Percentiles rank a stretch among this genome's conserved stretches.
phyloP scores from a whole-genome alignment of 2,329 filamentous ascomycete genomes.

The Pleoardoris graminearum region DNA sequence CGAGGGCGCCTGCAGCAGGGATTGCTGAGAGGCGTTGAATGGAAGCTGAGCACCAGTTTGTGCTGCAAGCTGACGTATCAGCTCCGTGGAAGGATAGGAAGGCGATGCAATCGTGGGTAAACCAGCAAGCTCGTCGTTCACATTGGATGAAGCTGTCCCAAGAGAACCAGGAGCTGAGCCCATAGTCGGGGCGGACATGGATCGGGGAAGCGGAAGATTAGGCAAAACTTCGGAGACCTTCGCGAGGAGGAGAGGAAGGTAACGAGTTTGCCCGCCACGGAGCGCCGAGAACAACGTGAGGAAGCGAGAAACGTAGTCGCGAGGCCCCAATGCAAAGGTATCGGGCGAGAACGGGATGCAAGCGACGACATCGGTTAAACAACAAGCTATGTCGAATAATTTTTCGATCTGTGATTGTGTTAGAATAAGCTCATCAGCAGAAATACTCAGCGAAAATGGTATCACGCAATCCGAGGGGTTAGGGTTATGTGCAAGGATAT shows the following conservation, averaged over 20 bases:
- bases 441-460: conserved; percentile 19
- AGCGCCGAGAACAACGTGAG: conserved; percentile 69
- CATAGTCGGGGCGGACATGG: conserved; percentile 33
- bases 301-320: conserved; percentile 71
- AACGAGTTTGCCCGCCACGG: conserved; percentile 75
- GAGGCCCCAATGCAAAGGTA: conserved; percentile 61
- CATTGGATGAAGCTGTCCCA: conserved; percentile 36
- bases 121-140: conserved; percentile 33
- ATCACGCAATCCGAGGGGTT: conserved; percentile 5
- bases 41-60: conserved; percentile 42
- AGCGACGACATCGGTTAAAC: conserved; percentile 73
- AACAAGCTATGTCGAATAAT: conserved; percentile 74
- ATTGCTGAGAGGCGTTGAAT: conserved; percentile 37
- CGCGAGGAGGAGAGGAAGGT: conserved; percentile 73
- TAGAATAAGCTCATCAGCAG: conserved; percentile 21
- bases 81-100: conserved; percentile 37
- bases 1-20: conserved; percentile 34
- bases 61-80: conserved; percentile 42
- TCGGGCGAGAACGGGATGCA: conserved; percentile 59
- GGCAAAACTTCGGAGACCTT: conserved; percentile 76
- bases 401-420: conserved; percentile 67
- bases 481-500: conserved; percentile 6
- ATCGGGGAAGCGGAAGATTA: conserved; percentile 43
- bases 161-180: conserved; percentile 28
- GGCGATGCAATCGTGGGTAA: conserved; percentile 32